Evolutionary conservation across 768 basidiomycete genomes (phyloP).

Genomic region (Xerocomus potaroensis): DNA sequence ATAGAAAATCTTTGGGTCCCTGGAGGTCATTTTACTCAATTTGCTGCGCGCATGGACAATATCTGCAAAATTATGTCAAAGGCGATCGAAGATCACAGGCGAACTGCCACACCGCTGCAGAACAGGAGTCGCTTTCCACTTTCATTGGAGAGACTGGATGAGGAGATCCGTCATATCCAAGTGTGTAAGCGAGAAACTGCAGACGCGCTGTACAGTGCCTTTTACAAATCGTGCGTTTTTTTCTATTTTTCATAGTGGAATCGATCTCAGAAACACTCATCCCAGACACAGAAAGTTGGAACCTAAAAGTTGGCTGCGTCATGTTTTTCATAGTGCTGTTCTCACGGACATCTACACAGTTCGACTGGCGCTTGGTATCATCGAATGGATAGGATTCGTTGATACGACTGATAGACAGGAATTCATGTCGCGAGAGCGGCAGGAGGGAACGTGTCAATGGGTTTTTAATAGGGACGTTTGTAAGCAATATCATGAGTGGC

Average conservation of each 20-base stretch:
- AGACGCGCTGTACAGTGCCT: constrained; percentile 16
- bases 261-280: background rate
- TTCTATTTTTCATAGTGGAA: no score
- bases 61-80: constrained; percentile 15
- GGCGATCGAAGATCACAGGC: constrained; percentile 20
- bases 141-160: constrained; percentile 19
- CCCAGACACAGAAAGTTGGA: constrained; percentile 17
- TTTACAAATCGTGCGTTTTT: constrained; percentile 17
- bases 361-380: constrained; percentile 18
- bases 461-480: constrained; percentile 19
- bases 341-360: constrained; percentile 11
- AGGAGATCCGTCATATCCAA: constrained; percentile 20
- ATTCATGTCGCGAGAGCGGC: constrained; percentile 22
- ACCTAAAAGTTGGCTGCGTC: constrained; percentile 19
- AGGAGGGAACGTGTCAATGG: constrained; percentile 24
- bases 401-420: constrained; percentile 23
- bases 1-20: constrained; percentile 18
- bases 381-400: constrained; percentile 23
- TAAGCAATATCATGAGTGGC: constrained; percentile 17
- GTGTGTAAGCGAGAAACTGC: constrained; percentile 17
- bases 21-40: constrained; percentile 14
- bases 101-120: constrained; percentile 6
- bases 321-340: background rate
- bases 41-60: constrained; percentile 21
- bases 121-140: constrained; percentile 22